Base-by-base conservation (phyloP, 164 flowering plant species). In the Magnolia officinalis region DNA sequence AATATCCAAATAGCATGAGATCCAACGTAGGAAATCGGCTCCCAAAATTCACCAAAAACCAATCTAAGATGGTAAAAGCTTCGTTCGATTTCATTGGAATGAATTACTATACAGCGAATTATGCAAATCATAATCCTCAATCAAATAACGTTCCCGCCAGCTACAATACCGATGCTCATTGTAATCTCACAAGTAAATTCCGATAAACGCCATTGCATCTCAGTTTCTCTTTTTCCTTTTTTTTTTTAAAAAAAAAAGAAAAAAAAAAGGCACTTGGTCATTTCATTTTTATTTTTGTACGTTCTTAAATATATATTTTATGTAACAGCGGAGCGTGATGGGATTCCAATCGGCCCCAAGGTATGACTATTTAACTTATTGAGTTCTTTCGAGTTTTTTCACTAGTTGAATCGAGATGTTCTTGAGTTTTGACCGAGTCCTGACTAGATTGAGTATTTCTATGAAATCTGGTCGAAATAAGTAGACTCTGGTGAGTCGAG, bases 1-100 rank as follows among this genome's bases (percentile, higher is more conserved):
- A 85, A 1, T 89, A 90, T 72, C 96, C 94, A 6, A 0, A n/a
- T 0, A 75, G 19, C 29, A 92, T 92, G 94, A 75, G 75, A 18
- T 11, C 55, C 2, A 50, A 78, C 2, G 86, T 86, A 0, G 83
- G 87, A 20, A 68, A 80, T 2, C 79, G 96, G 68, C 75, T 92
- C 49, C 94, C 90, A 6, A 81, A 79, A 37, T 90, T 92, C 81
- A 81, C 90, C 0, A 29, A 67, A 18, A 84, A 80, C 49, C 77
- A 91, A 71, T 81, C 86, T 1, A 14, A 55, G 58, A 37, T 85
- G 78, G 50, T 80, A 2, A 83, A 81, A 55, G 85, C 84, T 6
- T 83, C 88, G 0, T 72, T 64, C 13, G 88, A 87, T 72, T 87
- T 85, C 79, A 20, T 85, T 21, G 88, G 85, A 29, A 2, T 85